Base-by-base conservation (phyloP, 179 eudicot species). In the Sideroxylon spinosum region DNA sequence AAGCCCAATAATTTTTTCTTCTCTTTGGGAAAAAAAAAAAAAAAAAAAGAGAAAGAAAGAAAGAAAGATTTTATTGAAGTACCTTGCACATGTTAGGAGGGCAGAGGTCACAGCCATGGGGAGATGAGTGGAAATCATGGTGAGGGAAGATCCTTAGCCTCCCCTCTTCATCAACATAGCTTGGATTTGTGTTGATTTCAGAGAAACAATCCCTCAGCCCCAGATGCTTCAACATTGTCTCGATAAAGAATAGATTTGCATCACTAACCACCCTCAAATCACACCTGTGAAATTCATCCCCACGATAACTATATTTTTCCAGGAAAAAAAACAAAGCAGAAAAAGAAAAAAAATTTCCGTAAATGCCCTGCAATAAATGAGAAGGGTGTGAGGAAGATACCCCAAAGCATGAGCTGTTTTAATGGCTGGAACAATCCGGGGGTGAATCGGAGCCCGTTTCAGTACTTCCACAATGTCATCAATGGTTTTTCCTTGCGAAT, bases 51-150 rank as follows among this genome's bases (percentile, higher is more conserved):
- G 37, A 29, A 29, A 29, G 37, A 29, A 29, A 32, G 3, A 32
- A 32, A 37, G 44, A 37, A 37, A 37, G 44, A 37, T 37, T 37
- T 37, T 37, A 68, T 19, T 23, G 16, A 16, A 4, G 2, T 84
- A 89, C 95, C 93, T 91, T 92, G 81, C 97, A 92, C 86, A 91
- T 86, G 73, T 92, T 91, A 20, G 93, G 89, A 84, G 95, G 95
- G 78, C 95, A 91, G 63, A 75, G 88, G 63, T 69, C 74, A 82
- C 97, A 92, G 55, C 89, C 89, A 83, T 92, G 95, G 68, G 89
- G 64, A 28, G 83, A 81, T 0, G 83, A 68, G 6, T 78, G 78
- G 62, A 85, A 84, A 81, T 91, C 93, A 84, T 88, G 88, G 82
- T 52, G 86, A 20, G 95, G 93, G 11, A 73, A 71, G 63, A 92